phyloP scores from a whole-genome alignment of 352 stramenopile species.

The Blastocystis sp. region DNA sequence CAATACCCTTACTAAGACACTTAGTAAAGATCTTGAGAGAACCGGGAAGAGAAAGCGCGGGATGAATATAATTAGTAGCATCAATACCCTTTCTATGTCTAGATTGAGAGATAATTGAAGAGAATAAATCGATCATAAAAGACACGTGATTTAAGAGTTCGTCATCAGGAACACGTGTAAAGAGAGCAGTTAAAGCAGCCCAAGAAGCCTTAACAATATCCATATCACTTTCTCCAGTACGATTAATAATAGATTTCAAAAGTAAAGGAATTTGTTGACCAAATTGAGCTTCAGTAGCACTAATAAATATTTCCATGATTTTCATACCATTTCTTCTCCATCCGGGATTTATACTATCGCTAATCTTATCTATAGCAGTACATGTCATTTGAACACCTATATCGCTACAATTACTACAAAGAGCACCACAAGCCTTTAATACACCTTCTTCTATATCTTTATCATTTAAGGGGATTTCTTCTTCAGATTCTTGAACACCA shows the following conservation, averaged over 20 bases:
- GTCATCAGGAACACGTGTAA: constrained; percentile 67
- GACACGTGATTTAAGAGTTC: constrained; percentile 75
- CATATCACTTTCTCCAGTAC: constrained; percentile 74
- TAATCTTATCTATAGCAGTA: constrained; percentile 76
- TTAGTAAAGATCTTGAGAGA: too few relatives aligned
- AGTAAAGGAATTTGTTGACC: constrained; percentile 77
- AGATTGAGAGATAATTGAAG: constrained; percentile 74
- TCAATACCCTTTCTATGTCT: too few relatives aligned
- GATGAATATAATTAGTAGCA: too few relatives aligned
- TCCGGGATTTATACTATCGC: constrained; percentile 59
- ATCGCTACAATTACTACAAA: constrained; percentile 54
- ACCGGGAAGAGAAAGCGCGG: too few relatives aligned
- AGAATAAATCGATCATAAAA: constrained; percentile 85
- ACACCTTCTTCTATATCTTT: constrained; percentile 51
- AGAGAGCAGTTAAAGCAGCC: constrained; percentile 66
- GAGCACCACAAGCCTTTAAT: not conserved
- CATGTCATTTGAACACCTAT: constrained; percentile 74
- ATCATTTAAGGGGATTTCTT: constrained; percentile 40
- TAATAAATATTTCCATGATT: constrained; percentile 65
- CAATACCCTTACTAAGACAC: too few relatives aligned
- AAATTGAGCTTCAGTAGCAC: constrained; percentile 63
- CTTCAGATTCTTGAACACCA: too few relatives aligned
- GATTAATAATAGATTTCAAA: constrained; percentile 75
- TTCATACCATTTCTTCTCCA: constrained; percentile 69
- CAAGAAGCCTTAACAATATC: constrained; percentile 66